Evolutionary conservation across 2,329 filamentous ascomycete genomes (phyloP).

Genomic region (Alternaria sp.): DNA sequence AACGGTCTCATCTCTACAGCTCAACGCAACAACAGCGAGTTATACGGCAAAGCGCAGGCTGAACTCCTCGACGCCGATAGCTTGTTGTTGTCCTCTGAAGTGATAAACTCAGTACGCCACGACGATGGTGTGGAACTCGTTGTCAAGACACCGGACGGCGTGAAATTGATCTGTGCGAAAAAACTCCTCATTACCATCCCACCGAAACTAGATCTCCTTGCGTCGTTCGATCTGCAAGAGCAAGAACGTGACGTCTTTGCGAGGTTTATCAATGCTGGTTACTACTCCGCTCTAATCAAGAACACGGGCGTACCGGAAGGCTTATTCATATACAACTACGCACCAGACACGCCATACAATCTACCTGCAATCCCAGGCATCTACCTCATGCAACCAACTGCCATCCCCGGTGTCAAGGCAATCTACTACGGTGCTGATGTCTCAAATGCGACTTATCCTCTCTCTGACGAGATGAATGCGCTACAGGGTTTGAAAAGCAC

Average conservation of each 20-base stretch:
- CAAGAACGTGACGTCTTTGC: slow-evolving; percentile 51
- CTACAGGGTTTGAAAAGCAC: slow-evolving; percentile 32
- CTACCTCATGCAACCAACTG: not conserved
- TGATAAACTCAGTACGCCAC: not conserved
- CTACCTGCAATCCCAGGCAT: not conserved
- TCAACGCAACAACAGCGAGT: slow-evolving; percentile 10
- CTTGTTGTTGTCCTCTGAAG: slow-evolving; percentile 20
- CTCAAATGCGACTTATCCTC: not conserved
- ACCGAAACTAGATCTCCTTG: slow-evolving; percentile 49
- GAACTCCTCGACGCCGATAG: slow-evolving; percentile 18
- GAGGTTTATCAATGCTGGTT: slow-evolving; percentile 51
- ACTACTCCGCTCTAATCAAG: slow-evolving; percentile 52
- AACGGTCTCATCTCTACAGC: slow-evolving; percentile 11
- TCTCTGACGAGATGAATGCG: slow-evolving; percentile 39
- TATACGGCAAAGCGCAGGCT: slow-evolving; percentile 11
- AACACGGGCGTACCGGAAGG: slow-evolving; percentile 51
- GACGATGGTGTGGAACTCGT: not conserved
- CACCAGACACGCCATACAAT: not conserved
- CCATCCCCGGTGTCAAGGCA: not conserved
- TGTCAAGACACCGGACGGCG: slow-evolving; percentile 27
- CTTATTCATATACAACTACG: not conserved
- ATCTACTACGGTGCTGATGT: not conserved
- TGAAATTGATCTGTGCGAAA: slow-evolving; percentile 48
- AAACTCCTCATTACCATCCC: slow-evolving; percentile 57
- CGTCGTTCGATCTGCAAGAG: slow-evolving; percentile 48